Evolutionary conservation across 2,329 filamentous ascomycete species (phyloP).

Genomic region (Pyricularia sp.): DNA sequence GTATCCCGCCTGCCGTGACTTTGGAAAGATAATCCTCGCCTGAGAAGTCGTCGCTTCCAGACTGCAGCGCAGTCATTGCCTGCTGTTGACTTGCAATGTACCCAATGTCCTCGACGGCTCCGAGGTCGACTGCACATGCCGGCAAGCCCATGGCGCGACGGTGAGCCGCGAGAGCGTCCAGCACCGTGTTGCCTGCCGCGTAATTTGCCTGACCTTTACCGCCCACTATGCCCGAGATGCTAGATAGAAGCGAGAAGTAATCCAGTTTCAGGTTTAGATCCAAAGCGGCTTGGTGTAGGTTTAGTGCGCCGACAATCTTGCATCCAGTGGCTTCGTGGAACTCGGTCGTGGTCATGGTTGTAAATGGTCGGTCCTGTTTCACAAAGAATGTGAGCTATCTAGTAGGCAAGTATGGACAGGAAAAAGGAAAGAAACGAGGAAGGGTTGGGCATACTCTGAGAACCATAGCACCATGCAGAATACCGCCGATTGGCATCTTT

Average conservation of each 20-base stretch:
- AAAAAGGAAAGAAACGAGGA: no score
- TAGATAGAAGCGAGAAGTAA: slow-evolving; percentile 25
- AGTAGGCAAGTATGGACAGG: no score
- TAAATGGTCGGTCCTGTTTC: neutral
- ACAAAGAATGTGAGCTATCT: no score
- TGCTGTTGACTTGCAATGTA: slow-evolving; percentile 10
- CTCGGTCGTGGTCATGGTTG: slow-evolving; percentile 20
- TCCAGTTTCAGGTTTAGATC: slow-evolving; percentile 14
- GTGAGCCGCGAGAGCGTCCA: slow-evolving; percentile 27
- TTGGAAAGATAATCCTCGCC: slow-evolving; percentile 2
- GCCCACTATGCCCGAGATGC: slow-evolving; percentile 20
- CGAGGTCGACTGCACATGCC: slow-evolving; percentile 26
- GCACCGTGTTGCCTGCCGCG: slow-evolving; percentile 26
- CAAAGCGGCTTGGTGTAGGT: slow-evolving; percentile 17
- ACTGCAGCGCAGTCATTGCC: neutral
- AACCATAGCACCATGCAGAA: slow-evolving; percentile 17
- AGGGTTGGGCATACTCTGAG: slow-evolving; percentile 3
- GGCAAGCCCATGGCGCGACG: slow-evolving; percentile 19
- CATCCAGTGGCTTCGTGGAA: slow-evolving; percentile 18
- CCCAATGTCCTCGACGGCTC: slow-evolving; percentile 21
- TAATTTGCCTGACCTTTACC: slow-evolving; percentile 30
- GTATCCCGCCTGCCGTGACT: slow-evolving; percentile 4
- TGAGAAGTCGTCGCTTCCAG: neutral
- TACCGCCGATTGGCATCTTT: slow-evolving; percentile 12
- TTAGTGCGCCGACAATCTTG: slow-evolving; percentile 26